phyloP scores from a whole-genome alignment of 2,329 filamentous ascomycete species.

The Cryoendolithus antarcticus region DNA sequence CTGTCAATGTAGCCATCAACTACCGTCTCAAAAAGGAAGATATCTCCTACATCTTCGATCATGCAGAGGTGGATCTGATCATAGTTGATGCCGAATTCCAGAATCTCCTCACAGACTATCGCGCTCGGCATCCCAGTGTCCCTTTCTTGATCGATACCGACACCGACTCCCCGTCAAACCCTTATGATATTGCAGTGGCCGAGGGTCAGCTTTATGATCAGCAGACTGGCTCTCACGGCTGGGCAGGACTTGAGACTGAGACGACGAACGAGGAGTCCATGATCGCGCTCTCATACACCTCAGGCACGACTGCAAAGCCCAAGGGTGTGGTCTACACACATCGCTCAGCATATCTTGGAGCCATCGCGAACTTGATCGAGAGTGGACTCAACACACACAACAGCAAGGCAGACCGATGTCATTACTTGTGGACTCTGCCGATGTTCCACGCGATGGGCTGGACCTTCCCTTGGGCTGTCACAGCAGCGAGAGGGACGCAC shows the following conservation, averaged over 20 bases:
- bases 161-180: conserved; percentile 64
- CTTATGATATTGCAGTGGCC: conserved; percentile 70
- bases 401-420: conserved; percentile 40
- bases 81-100: conserved; percentile 77
- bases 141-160: conserved; percentile 76
- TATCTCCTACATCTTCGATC: conserved; percentile 79
- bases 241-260: conserved; percentile 62
- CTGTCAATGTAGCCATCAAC: conserved; percentile 57
- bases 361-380: conserved; percentile 77
- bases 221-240: conserved; percentile 55
- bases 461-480: conserved; percentile 52
- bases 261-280: conserved; percentile 64
- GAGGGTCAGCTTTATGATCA: conserved; percentile 67
- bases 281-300: conserved; percentile 85
- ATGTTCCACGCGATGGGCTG: conserved; percentile 49
- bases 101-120: conserved; percentile 55
- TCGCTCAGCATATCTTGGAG: conserved; percentile 72
- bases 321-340: conserved; percentile 93
- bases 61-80: conserved; percentile 74
- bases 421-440: conserved; percentile 25
- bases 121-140: conserved; percentile 46
- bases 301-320: conserved; percentile 78
- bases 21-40: conserved; percentile 72
- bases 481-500: conserved; percentile 84
- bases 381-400: conserved; percentile 56